Evolutionary conservation across 179 eudicot genomes (phyloP), one percentile per base, ranked within the genome.

Genomic region (Patellifolia procumbens): DNA sequence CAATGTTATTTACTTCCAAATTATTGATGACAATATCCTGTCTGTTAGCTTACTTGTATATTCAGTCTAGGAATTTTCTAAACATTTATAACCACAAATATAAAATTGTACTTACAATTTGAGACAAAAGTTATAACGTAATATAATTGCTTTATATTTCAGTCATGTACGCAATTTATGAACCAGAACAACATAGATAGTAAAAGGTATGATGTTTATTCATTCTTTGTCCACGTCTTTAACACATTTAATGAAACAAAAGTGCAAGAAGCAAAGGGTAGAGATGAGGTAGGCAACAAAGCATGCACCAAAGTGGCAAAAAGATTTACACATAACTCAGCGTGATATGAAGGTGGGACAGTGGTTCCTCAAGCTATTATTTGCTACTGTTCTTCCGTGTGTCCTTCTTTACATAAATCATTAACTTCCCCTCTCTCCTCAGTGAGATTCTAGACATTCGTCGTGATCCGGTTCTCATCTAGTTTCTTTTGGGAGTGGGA

Each of bases 241-340:
- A 69, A 16, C 43, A 31, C 42, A 49, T 69, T 29, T 11, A 49
- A 48, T 69, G 42, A 49, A 29, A 31, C 22, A 46, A 69, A 69
- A 45, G 53, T 24, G 67, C 45, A 37, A 39, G 49, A 24, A 7
- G 55, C 8, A 26, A 63, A 63, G 46, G 1, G 10, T 35, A 15
- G 3, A n/a, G 31, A 7, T 13, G 45, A 4, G 4, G 71, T 43
- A 22, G 34, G 52, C 71, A 22, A 55, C 55, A 28, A 31, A 69
- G 73, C 73, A 53, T 70, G 79, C 79, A 76, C 61, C 9, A 42
- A 72, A 76, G 74, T 81, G 60, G 77, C 48, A 17, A 80, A 70
- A 24, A 22, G 7, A 53, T 13, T 72, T 72, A 73, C 76, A 80
- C 37, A 71, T 76, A 35, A 70, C 63, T 65, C 65, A 43, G 72